Conservation (phyloP, 2,329 filamentous ascomycete genomes). For the Tolypocladium ovalisporum region DNA sequence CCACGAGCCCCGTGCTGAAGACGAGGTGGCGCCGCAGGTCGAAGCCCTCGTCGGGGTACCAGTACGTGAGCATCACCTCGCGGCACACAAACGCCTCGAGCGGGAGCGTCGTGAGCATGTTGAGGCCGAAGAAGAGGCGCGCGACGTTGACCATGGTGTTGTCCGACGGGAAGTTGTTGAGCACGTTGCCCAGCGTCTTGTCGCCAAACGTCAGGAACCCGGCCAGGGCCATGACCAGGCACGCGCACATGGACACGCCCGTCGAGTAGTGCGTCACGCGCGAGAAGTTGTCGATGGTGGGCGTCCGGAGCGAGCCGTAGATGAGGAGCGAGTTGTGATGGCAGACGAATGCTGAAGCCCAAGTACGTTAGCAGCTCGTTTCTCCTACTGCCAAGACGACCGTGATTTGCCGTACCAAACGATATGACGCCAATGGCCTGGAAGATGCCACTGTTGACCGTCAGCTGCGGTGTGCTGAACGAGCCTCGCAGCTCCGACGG, state of each 20-base stretch:
- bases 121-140: conserved; percentile 88
- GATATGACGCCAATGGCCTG: conserved; percentile 97
- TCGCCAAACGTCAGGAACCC: conserved; percentile 93
- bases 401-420: conserved; percentile 58
- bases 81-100: conserved; percentile 96
- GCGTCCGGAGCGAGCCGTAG: conserved; percentile 87
- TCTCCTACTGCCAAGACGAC: neutral
- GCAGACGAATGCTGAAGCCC: conserved; percentile 47
- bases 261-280: conserved; percentile 92
- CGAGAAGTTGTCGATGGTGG: conserved; percentile 90
- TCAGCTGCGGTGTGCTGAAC: conserved; percentile 57
- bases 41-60: conserved; percentile 58
- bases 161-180: conserved; percentile 91
- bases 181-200: conserved; percentile 83
- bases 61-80: conserved; percentile 90
- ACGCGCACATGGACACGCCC: conserved; percentile 80
- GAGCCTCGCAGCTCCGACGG: conserved; percentile 61
- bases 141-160: conserved; percentile 93
- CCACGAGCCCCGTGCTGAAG: conserved; percentile 75
- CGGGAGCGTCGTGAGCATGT: conserved; percentile 96
- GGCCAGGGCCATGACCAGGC: conserved; percentile 74
- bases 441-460: conserved; percentile 81
- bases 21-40: conserved; percentile 76
- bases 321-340: conserved; percentile 96
- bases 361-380: neutral